Conservation (phyloP, 2,329 filamentous ascomycete genomes). For the Claviceps arundinis region DNA sequence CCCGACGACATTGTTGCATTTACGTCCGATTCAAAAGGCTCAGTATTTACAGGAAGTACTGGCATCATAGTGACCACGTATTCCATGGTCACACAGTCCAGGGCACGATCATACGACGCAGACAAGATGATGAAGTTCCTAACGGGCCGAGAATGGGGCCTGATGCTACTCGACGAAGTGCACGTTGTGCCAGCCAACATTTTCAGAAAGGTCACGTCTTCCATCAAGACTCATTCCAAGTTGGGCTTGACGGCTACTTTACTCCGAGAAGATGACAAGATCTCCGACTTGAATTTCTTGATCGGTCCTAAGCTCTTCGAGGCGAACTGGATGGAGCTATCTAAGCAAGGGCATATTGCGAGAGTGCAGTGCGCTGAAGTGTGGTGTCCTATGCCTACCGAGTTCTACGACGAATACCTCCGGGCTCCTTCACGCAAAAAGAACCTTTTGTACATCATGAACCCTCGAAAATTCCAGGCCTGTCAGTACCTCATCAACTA, state of each 20-base stretch:
- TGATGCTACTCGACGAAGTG: constrained; percentile 95
- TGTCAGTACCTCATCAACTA: constrained; percentile 98
- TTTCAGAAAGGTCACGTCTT: constrained; percentile 85
- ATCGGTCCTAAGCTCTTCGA: constrained; percentile 97
- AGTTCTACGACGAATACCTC: constrained; percentile 94
- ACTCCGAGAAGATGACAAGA: constrained; percentile 94
- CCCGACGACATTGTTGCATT: constrained; percentile 90
- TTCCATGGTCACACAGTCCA: constrained; percentile 92
- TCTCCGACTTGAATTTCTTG: constrained; percentile 90
- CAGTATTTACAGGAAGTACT: constrained; percentile 68
- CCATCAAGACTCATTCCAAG: constrained; percentile 90
- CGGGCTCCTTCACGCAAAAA: constrained; percentile 42
- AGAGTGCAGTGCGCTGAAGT: constrained; percentile 96
- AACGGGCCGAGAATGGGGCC: constrained; percentile 78
- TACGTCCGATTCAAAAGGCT: constrained; percentile 80
- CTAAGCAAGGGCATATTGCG: constrained; percentile 92
- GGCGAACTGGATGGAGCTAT: constrained; percentile 98
- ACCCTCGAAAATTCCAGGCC: constrained; percentile 90
- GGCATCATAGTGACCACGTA: constrained; percentile 97
- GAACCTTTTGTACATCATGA: constrained; percentile 77
- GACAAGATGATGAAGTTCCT: constrained; percentile 98
- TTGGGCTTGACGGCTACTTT: constrained; percentile 88
- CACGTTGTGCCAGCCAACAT: constrained; percentile 96
- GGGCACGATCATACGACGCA: constrained; percentile 79
- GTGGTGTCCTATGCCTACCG: constrained; percentile 98